Base-by-base conservation (phyloP, 164 flowering plant species). In the Buxus sempervirens region DNA sequence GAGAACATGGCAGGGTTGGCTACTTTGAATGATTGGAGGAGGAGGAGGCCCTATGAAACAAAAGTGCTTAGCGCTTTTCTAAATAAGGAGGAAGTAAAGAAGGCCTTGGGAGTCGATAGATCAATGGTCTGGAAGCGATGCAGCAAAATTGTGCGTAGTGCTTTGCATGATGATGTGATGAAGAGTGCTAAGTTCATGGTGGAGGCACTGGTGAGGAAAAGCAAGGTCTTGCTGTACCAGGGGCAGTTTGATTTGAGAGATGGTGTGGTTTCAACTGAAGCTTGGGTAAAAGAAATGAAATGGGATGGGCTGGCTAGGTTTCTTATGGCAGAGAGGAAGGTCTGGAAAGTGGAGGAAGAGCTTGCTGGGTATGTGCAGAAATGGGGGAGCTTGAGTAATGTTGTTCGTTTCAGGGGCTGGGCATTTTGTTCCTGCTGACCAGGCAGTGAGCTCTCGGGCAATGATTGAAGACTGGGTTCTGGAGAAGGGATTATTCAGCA, bases 401-500 rank as follows among this genome's bases (percentile, higher is more conserved):
- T 71, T 36, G 87, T 89, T 62, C n/a, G 86, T 89, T 45, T 69
- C 74, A 21, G 88, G 88, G 9, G 96, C 93, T 21, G 96, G 95
- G 14, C 95, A 90, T 79, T 80, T 89, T n/a, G 88, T 84, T 63
- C 93, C 95, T 54, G 64, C 88, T 64, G 95, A 93, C 61, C 93
- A 93, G 72, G 66, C 83, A 13, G 22, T 90, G 77, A 84, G 76
- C 68, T 84, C 96, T 64, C 91, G 79, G 71, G 82, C 78, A 16
- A 88, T 90, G 96, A 92, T 90, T 0, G 88, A 90, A 74, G 89
- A 87, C 67, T 90, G 96, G 98, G 82, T 90, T 60, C 54, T 88
- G 64, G 83, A 81, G 45, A 87, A 63, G 66, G 96, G 87, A 0
- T 28, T 75, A 70, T 90, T 86, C 75, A 81, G 57, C 5, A 67